phyloP scores from a whole-genome alignment of 2,329 filamentous ascomycete genomes.

The Fusarium verrucosum region DNA sequence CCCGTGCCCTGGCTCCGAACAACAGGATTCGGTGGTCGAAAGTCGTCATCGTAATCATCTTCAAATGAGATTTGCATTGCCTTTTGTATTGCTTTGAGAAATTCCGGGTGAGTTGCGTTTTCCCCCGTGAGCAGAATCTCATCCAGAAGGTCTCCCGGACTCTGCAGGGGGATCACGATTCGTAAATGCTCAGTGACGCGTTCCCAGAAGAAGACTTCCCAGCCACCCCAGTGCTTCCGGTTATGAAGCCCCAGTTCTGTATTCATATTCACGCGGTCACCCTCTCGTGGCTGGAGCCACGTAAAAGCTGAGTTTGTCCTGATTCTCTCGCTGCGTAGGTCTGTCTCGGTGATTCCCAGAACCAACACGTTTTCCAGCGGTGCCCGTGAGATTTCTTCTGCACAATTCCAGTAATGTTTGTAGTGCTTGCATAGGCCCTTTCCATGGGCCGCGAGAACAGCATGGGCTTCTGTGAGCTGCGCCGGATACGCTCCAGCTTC shows the following conservation, averaged over 20 bases:
- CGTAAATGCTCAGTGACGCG: not conserved
- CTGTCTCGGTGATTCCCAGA: not conserved
- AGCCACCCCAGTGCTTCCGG: not conserved
- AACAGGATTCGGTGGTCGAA: not conserved
- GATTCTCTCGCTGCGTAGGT: constrained; percentile 9
- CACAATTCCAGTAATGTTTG: not conserved
- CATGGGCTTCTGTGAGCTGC: constrained; percentile 3
- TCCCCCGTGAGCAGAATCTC: constrained; percentile 5
- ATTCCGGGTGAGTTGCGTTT: constrained; percentile 7
- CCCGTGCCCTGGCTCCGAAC: not conserved
- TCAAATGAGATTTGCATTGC: not conserved
- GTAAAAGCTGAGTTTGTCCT: not conserved
- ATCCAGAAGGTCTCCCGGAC: not conserved
- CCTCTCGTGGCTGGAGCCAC: not conserved
- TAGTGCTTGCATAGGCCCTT: constrained; percentile 9
- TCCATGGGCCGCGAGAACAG: constrained; percentile 4
- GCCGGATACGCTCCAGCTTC: not conserved
- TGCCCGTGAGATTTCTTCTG: not conserved
- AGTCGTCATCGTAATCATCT: too few relatives aligned
- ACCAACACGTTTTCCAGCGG: not conserved
- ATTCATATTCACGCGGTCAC: not conserved
- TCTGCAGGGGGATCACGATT: not conserved
- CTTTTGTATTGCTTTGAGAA: not conserved
- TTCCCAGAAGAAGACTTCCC: not conserved
- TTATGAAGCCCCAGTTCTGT: not conserved